These are phyloP conservation scores for Sapria himalayana DNA, from an alignment of 345 rosid genomes.

Conservation along the genomic window DNA sequence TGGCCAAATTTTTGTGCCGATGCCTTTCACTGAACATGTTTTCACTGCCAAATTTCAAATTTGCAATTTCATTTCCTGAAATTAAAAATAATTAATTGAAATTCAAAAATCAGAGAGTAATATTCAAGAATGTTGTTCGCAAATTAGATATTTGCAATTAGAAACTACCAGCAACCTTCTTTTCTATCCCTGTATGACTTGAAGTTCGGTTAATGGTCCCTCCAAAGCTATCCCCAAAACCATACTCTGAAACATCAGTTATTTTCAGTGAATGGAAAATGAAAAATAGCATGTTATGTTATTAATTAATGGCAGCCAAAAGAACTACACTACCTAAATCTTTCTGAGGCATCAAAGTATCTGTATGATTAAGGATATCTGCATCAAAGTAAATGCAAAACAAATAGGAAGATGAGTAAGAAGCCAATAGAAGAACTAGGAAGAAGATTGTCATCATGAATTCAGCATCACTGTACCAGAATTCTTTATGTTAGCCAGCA, in stretches of 20 bases:
- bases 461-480: too few relatives aligned
- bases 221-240: slow-evolving; percentile 11
- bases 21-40: slow-evolving; percentile 35
- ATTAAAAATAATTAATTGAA: slow-evolving; percentile 10
- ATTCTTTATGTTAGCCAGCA: slow-evolving; percentile 18
- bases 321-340: background rate
- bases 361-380: too few relatives aligned
- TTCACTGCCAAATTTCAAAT: slow-evolving; percentile 30
- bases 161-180: slow-evolving; percentile 83
- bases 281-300: too few relatives aligned
- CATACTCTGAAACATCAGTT: slow-evolving; percentile 14
- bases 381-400: too few relatives aligned
- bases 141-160: slow-evolving; percentile 19
- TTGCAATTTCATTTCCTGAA: slow-evolving; percentile 25
- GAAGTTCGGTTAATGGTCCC: slow-evolving; percentile 15
- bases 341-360: too few relatives aligned
- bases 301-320: too few relatives aligned
- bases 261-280: slow-evolving; percentile 1
- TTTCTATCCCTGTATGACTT: slow-evolving; percentile 14
- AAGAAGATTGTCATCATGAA: too few relatives aligned
- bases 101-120: too few relatives aligned
- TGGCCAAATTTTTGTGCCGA: slow-evolving; percentile 35
- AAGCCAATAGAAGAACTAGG: too few relatives aligned
- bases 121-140: too few relatives aligned
- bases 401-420: too few relatives aligned